Percentiles rank a stretch among this genome's conserved stretches.
These are phyloP conservation scores for Aquilaria yunnanensis DNA, from an alignment of 345 rosid species.

Conservation along the genomic window DNA sequence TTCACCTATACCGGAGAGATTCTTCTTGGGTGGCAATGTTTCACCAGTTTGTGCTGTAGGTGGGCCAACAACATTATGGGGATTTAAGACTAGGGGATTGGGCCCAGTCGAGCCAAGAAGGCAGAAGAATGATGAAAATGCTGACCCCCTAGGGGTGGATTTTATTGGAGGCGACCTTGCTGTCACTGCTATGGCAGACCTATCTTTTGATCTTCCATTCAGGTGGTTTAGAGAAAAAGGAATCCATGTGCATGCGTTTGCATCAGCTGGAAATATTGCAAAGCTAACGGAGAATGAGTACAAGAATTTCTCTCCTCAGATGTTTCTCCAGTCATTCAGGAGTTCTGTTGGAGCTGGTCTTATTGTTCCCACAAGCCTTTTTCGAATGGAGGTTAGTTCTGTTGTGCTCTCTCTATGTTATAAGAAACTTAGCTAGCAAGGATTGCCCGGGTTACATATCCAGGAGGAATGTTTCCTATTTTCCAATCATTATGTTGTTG, in stretches of 20 bases:
- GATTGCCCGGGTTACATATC: not conserved
- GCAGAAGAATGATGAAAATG: slow-evolving; percentile 29
- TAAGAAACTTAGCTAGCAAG: not conserved
- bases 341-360: slow-evolving; percentile 80
- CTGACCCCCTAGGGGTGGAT: slow-evolving; percentile 42
- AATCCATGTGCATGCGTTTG: slow-evolving; percentile 79
- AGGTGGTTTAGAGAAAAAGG: slow-evolving; percentile 82
- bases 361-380: slow-evolving; percentile 67
- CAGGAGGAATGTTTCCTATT: too few relatives aligned
- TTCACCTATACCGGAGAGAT: slow-evolving; percentile 77
- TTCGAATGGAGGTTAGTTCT: slow-evolving; percentile 75
- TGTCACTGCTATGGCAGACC: slow-evolving; percentile 72
- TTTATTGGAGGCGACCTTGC: slow-evolving; percentile 91
- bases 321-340: slow-evolving; percentile 54
- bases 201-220: slow-evolving; percentile 85
- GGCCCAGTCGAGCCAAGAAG: slow-evolving; percentile 70
- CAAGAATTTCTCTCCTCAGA: slow-evolving; percentile 41
- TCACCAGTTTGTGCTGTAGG: slow-evolving; percentile 78
- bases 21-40: slow-evolving; percentile 83
- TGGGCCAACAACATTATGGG: slow-evolving; percentile 81
- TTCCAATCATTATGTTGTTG: too few relatives aligned
- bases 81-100: slow-evolving; percentile 67
- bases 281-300: slow-evolving; percentile 68
- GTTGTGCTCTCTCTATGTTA: not conserved
- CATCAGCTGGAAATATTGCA: slow-evolving; percentile 72